Evolutionary conservation across 257 asterid species (phyloP), one percentile per base, ranked within the genome.

Genomic region (Solanum medicagineum): DNA sequence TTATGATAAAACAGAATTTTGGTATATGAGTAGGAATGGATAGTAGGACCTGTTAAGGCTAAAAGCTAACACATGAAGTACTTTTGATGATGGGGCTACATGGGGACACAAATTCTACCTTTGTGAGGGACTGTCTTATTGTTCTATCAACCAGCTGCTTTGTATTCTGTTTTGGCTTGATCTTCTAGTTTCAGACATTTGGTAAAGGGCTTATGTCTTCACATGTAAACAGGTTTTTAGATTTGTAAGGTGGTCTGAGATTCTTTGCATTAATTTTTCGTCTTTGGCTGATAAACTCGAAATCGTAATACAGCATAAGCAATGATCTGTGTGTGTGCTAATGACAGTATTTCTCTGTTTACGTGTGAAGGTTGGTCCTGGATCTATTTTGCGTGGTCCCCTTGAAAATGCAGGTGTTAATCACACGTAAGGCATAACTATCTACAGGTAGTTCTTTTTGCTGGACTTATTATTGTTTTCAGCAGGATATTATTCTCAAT

Each of bases 351-450:
- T 70, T 68, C 87, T 80, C 53, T 87, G 68, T 83, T 87, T 59
- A 84, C 49, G 19, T 82, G 26, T 86, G 90, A 87, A 95, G 98
- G 94, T 95, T 90, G 98, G 97, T 68, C 95, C 93, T 86, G 98
- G 96, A 85, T 95, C 98, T 84, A 83, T 90, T 87, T 87, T 95
- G 83, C 93, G 94, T 83, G 98, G 96, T 84, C 97, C 93, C 47
- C 85, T 93, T 86, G 88, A 91, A 86, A 93, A 91, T 91, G 90
- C 92, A 75, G 90, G 93, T 83, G 91, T 80, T 74, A 90, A 86
- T 87, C 62, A 83, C 84, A 88, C 88, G 98, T 95, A 89, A 89
- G 95, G 82, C 82, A 47, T 22, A 51, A 75, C 24, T 75, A 49
- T 75, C 62, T 75, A 49, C 44, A 49, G 16, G 45, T 75, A 75